Base-by-base conservation (phyloP, 1,139 yeast genomes). In the Candida sanyaensis region DNA sequence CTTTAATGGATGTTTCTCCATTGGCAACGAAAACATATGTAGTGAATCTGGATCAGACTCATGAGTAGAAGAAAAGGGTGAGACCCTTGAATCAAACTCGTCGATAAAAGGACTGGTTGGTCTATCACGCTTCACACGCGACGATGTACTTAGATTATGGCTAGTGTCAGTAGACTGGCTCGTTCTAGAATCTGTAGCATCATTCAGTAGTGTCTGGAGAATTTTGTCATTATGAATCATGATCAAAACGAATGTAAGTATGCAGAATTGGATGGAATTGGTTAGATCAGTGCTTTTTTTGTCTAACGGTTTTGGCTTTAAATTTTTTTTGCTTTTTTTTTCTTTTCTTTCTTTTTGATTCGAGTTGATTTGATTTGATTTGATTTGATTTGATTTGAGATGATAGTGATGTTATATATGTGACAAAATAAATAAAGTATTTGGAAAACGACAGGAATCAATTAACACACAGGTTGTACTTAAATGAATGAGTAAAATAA, bases 101-200 rank as follows among this genome's bases (percentile, higher is more conserved):
- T 42, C 45, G 9, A 41, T 36, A 28, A 37, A 47, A 12, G 37
- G 29, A 34, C 50, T 43, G 2, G 29, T n/a, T 5, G 50, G 47
- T 37, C 50, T 32, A 29, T 47, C 43, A 24, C 50, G 29, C 41
- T 47, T 41, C 13, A 46, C 37, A 27, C 41, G 42, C 23, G 13
- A 28, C 7, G 37, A 21, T 34, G 27, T 11, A 10, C 12, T 10
- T 21, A 21, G n/a, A 27, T 27, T 24, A 23, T 23, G 39, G 6
- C 21, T 21, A 27, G 26, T 4, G 2, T 17, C 21, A 4, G 23
- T 26, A 4, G 28, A 5, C 6, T 12, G 12, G 10, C 33, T 13
- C 12, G 24, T 29, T 13, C 33, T 28, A 5, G 33, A 8, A 7
- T 31, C 24, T 5, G 43, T 32, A 4, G 43, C 11, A 10, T 41